Base-by-base conservation (phyloP, 2,329 filamentous ascomycete species). In the Fusarium bactridioides region DNA sequence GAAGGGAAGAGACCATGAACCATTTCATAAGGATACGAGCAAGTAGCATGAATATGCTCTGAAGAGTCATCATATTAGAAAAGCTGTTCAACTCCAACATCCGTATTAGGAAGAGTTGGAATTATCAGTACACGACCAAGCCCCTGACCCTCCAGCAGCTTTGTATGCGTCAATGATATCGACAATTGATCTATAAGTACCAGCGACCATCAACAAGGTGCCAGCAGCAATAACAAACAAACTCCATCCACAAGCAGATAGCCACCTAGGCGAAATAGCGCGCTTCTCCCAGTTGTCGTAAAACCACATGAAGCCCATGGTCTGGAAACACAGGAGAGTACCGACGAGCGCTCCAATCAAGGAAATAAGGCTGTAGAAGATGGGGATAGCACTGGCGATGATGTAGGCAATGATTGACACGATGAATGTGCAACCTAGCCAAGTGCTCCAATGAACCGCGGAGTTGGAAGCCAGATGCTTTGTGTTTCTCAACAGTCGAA, bases 121-220 rank as follows among this genome's bases (percentile, higher is more conserved):
- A 74, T 85, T 85, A 47, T 85, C 83, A 1, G 80, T 80, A 63
- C 83, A 85, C 0, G 83, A 82, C 78, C 82, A 85, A 0, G 82
- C 82, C 1, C 74, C 71, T 8, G 82, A 80, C 0, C 82, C 82
- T 1, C 80, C 81, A 16, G 76, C 76, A n/a, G 66, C 68, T 41
- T 77, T 75, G 59, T 85, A 84, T 9, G 77, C 75, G 5, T 81
- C 75, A 16, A 76, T 79, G 25, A 76, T 75, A 25, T 74, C 77
- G 16, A 83, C 75, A 13, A 86, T 74, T 2, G 83, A 83, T 2
- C 83, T 84, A 56, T 85, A 86, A 0, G 84, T 85, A 7, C 84
- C 84, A 16, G 79, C 81, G n/a, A 85, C 74, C 80, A 82, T 85
- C 10, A 85, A 61, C 61, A 85, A 84, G 0, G 67, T 74, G 10